Conservation (phyloP, 345 rosid genomes). For the Hibiscus trionum region DNA sequence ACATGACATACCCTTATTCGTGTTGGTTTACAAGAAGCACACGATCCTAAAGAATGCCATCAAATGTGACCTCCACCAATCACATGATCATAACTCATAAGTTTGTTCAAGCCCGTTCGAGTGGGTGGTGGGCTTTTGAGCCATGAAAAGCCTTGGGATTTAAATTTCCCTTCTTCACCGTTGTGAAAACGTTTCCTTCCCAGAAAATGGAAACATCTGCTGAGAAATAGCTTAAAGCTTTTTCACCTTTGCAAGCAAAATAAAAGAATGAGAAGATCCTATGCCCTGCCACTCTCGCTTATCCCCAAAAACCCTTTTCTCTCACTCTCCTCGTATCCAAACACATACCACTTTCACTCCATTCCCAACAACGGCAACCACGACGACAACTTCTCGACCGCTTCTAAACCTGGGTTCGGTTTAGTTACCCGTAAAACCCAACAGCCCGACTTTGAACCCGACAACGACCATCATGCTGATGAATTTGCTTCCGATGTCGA, state of each 20-base stretch:
- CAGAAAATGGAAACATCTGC: not conserved
- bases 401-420: slow-evolving; percentile 30
- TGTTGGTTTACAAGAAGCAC: too few relatives aligned
- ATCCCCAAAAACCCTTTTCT: slow-evolving; percentile 5
- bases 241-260: not conserved
- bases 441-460: slow-evolving; percentile 12
- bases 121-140: too few relatives aligned
- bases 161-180: not conserved
- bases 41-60: too few relatives aligned
- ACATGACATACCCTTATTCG: too few relatives aligned
- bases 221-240: not conserved
- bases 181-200: not conserved
- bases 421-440: slow-evolving; percentile 38
- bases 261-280: slow-evolving; percentile 9
- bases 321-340: slow-evolving; percentile 10
- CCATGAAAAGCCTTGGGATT: not conserved
- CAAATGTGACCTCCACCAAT: too few relatives aligned
- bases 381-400: slow-evolving; percentile 4
- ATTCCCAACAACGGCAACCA: not conserved
- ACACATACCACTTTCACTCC: not conserved
- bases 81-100: too few relatives aligned
- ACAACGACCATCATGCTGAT: slow-evolving; percentile 21
- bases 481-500: slow-evolving; percentile 75
- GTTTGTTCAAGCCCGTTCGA: too few relatives aligned
- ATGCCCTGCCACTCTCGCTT: slow-evolving; percentile 10